A percentile compares a stretch with the other conserved stretches of the same genome.
Evolutionary conservation across 2,329 filamentous ascomycete species (phyloP).

Genomic region (Aspergillus oerlinghausenensis): DNA sequence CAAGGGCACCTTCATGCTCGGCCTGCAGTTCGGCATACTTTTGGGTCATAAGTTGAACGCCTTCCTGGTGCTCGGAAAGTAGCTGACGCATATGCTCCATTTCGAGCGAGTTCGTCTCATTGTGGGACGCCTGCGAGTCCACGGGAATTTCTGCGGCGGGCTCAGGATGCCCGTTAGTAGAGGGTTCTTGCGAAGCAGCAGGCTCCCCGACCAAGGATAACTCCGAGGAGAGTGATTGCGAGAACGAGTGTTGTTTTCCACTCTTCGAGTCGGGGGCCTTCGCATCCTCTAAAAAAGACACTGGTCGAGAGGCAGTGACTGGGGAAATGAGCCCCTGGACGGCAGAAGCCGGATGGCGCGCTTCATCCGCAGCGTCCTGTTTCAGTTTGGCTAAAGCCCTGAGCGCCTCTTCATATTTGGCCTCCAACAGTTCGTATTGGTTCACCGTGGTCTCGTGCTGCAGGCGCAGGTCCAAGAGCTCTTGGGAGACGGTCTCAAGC

Average conservation of each 20-base stretch:
- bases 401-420: constrained; percentile 88
- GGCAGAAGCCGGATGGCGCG: constrained; percentile 53
- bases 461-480: constrained; percentile 82
- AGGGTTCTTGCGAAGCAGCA: constrained; percentile 59
- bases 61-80: constrained; percentile 70
- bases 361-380: constrained; percentile 79
- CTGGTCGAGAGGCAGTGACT: constrained; percentile 51
- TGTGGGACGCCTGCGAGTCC: constrained; percentile 21
- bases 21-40: constrained; percentile 80
- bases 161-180: constrained; percentile 54
- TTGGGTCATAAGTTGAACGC: constrained; percentile 66
- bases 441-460: constrained; percentile 81
- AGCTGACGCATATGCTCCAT: constrained; percentile 66
- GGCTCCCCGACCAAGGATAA: constrained; percentile 82
- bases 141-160: constrained; percentile 22
- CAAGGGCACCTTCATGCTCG: constrained; percentile 74
- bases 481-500: constrained; percentile 83
- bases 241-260: constrained; percentile 67
- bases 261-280: constrained; percentile 68
- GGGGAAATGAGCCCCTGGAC: constrained; percentile 40
- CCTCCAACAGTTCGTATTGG: constrained; percentile 75
- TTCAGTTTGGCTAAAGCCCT: constrained; percentile 71
- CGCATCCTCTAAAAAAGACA: constrained; percentile 79
- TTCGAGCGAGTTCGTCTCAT: constrained; percentile 56
- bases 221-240: constrained; percentile 90